Evolutionary conservation across 2,329 filamentous ascomycete species (phyloP), one percentile per base, ranked within the genome.

Genomic region (Colletotrichum tropicale): DNA sequence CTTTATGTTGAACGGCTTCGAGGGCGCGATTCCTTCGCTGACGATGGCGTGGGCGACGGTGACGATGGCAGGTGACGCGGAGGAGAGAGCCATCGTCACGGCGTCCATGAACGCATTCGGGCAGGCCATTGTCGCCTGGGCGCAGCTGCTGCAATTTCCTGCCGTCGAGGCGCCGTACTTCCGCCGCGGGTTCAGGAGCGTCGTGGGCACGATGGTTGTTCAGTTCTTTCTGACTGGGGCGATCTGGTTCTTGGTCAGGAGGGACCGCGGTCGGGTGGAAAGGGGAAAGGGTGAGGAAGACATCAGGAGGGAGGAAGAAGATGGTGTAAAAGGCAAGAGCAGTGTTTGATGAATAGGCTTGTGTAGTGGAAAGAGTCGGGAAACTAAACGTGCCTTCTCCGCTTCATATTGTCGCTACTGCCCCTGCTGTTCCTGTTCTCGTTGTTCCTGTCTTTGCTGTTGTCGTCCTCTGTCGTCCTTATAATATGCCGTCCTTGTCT

Each of bases 21-120:
- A 84, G 74, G 82, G 81, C 32, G 83, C 83, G 67, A 78, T 81
- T 74, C 83, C 78, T 18, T 81, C 81, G 0, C 78, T 86, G 67
- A 83, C 82, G 9, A 86, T 86, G 85, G 82, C 82, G 12, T 86
- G 84, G 85, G 84, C 85, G 26, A 84, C 84, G 0, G 78, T 84
- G 4, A 78, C 81, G 10, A 85, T 85, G 83, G 80, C 81, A 3
- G 81, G 83, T 13, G 83, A 85, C 58, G 84, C 84, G 9, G 85
- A 87, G 70, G 85, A 87, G 75, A 80, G 85, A 24, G 85, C 85
- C 3, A 80, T 86, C 3, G 84, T 86, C 8, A 86, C 84, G 18
- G 85, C 84, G 1, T 86, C 84, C 34, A 87, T 87, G 85, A 87
- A 86, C 64, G 83, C 85, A 8, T 85, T 87, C 64, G 85, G 85